Conservation (phyloP, 208 protist genomes). For the Naegleria fowleri region DNA sequence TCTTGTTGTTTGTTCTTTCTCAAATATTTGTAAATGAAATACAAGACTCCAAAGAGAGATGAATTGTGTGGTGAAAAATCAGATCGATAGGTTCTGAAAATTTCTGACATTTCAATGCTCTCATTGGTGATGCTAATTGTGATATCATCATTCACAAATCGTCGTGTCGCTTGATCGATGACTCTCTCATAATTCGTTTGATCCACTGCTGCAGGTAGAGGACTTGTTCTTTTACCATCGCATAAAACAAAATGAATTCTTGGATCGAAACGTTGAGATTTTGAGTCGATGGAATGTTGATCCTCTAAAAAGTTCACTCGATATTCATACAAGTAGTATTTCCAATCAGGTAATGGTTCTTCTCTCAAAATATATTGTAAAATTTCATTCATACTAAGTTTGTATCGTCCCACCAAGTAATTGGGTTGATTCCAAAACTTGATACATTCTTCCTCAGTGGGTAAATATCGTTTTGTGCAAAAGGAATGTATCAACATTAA, state of each 20-base stretch:
- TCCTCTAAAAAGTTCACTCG: background rate
- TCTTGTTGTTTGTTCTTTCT: background rate
- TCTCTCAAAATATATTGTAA: background rate
- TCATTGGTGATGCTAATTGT: background rate
- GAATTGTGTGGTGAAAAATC: background rate
- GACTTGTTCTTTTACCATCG: background rate
- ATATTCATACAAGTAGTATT: background rate
- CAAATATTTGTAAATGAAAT: background rate
- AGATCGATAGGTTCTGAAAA: background rate
- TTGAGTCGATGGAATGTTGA: background rate
- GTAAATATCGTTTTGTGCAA: background rate
- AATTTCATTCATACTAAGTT: background rate
- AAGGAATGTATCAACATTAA: background rate
- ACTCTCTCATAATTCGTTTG: background rate
- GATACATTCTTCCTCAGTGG: background rate
- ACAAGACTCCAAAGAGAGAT: background rate
- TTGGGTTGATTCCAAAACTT: background rate
- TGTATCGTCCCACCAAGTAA: background rate
- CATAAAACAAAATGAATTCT: background rate
- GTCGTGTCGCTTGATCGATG: background rate
- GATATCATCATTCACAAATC: background rate
- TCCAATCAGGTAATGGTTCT: background rate
- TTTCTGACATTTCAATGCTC: background rate
- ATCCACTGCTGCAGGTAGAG: background rate
- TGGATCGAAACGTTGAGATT: background rate